phyloP scores from a whole-genome alignment of 176 grass and related monocot genomes.

The Triticum urartu region DNA sequence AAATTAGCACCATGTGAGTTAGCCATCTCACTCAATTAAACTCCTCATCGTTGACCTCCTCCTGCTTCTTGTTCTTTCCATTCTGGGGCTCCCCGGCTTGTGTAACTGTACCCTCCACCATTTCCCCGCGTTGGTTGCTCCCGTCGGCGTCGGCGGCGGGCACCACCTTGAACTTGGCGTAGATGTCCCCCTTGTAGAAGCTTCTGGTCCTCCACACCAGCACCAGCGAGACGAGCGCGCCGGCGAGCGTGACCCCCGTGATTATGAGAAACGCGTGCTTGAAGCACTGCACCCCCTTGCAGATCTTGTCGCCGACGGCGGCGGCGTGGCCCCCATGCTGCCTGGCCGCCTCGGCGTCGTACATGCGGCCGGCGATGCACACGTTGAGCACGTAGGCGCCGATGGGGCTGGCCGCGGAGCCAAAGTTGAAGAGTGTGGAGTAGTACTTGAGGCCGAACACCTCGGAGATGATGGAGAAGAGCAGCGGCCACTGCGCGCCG shows the following conservation, averaged over 20 bases:
- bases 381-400: constrained; percentile 67
- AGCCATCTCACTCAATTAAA: too few species aligned
- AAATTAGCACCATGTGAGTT: too few species aligned
- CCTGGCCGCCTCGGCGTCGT: constrained; percentile 40
- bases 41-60: too few species aligned
- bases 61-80: too few species aligned
- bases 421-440: constrained; percentile 66
- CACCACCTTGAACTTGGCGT: constrained; percentile 16
- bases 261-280: constrained; percentile 10
- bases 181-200: constrained; percentile 18
- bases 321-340: constrained; percentile 28
- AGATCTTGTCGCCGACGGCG: background rate
- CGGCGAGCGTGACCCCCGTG: background rate
- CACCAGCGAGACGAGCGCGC: background rate
- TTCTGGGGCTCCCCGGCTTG: too few species aligned
- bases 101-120: too few species aligned
- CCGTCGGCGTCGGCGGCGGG: background rate
- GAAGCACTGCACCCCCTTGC: constrained; percentile 9
- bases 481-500: constrained; percentile 85
- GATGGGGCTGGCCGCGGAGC: constrained; percentile 67
- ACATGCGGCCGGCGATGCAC: constrained; percentile 45
- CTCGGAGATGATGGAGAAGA: constrained; percentile 94
- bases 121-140: too few species aligned
- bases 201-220: background rate
- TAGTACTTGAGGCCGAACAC: constrained; percentile 81